Base-by-base conservation (phyloP, 2,329 filamentous ascomycete genomes). In the Microdochium nivale region DNA sequence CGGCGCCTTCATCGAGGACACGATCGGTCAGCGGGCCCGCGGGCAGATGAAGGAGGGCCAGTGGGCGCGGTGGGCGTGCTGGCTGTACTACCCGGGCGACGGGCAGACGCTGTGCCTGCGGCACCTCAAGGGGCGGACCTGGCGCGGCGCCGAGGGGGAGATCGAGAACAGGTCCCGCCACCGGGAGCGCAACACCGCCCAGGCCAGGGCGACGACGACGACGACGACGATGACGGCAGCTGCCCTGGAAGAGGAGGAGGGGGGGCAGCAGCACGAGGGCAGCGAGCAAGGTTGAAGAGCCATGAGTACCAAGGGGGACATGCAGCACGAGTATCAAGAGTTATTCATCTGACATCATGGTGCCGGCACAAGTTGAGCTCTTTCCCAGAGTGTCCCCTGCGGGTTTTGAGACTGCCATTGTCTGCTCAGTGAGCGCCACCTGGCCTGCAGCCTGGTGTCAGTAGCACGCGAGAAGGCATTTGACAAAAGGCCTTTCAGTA, bases 1-100 rank as follows among this genome's bases (percentile, higher is more conserved):
- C 1, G 78, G 78, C 0, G 74, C 72, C 7, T 81, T 81, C 56
- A 80, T 81, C 51, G 78, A 81, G 60, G 78, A 81, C 53, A 76
- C 73, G 16, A 68, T 80, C 24, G 78, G 78, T 2, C 78, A 81
- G 50, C 68, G 75, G 1, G 78, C 77, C 1, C 68, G 78, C n/a
- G 63, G 68, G 0, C 76, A 80, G 60, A 81, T 81, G 78, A 81
- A 81, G 58, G 67, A 73, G 4, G 76, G 77, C 0, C 49, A 63
- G 27, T 81, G 76, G 74, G 55, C 55, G 1, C 74, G 73, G 54
- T 81, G 77, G 77, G 78, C 75, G 0, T 77, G 70, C 32, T 81
- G 78, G 78, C 64, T 80, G 19, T 80, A 77, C 55, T 78, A 77
- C 33, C 77, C 78, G 0, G 68, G 70, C 1, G 63, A 73, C 2